Evolutionary conservation across 2,329 filamentous ascomycete species (phyloP).

Genomic region (Amylocarpus encephaloides): DNA sequence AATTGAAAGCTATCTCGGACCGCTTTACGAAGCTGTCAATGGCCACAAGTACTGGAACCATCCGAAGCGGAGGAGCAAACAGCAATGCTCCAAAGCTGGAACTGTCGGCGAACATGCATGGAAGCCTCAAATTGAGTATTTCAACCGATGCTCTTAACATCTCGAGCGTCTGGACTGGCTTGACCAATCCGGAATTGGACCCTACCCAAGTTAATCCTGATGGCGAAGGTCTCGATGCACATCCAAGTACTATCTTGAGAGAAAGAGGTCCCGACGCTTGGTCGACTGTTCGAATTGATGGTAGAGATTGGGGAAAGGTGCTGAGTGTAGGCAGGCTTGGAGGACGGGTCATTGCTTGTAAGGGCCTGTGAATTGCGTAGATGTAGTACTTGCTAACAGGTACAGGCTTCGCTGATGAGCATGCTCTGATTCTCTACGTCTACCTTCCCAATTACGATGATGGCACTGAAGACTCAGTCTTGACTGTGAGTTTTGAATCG

Average conservation of each 20-base stretch:
- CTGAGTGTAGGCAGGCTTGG: constrained; percentile 85
- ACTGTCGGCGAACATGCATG: constrained; percentile 91
- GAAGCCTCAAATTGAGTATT: constrained; percentile 72
- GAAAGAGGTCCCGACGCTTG: constrained; percentile 73
- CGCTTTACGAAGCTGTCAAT: constrained; percentile 84
- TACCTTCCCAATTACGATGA: constrained; percentile 69
- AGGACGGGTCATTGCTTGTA: constrained; percentile 86
- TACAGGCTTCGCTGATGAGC: constrained; percentile 64
- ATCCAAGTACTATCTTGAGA: constrained; percentile 75
- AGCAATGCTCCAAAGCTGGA: constrained; percentile 62
- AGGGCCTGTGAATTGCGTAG: constrained; percentile 27
- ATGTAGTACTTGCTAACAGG: constrained; percentile 17
- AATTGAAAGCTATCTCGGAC: constrained; percentile 90
- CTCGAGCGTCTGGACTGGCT: constrained; percentile 74
- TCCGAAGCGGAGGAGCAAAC: constrained; percentile 16
- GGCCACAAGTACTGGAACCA: constrained; percentile 32
- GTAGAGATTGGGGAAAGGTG: constrained; percentile 90
- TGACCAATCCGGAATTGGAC: constrained; percentile 84
- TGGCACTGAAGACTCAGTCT: constrained; percentile 61
- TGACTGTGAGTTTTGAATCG: constrained; percentile 53
- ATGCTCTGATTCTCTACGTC: constrained; percentile 77
- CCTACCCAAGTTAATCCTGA: constrained; percentile 65
- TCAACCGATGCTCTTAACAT: constrained; percentile 80
- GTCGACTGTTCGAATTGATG: constrained; percentile 87
- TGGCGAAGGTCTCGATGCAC: constrained; percentile 62